Base-by-base conservation (phyloP, 768 basidiomycete genomes). In the Boletus fagicola region DNA sequence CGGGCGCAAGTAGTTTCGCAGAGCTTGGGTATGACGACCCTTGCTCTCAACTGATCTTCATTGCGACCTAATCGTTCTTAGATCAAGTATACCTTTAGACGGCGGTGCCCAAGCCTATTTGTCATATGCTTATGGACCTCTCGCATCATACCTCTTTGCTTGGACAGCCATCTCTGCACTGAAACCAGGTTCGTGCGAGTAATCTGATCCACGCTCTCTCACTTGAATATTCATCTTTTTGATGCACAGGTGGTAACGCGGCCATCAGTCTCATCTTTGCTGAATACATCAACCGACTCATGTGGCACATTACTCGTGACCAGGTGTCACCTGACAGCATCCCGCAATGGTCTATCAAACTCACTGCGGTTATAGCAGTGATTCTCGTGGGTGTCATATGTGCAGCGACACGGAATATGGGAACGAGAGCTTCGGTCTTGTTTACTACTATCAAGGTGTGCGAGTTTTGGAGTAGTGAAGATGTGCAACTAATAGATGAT, bases 141-240 rank as follows among this genome's bases (percentile, higher is more conserved):
- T 92, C 18, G 76, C 88, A 39, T 92, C 94, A 9, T 99, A 93
- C 70, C 80, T 97, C 11, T 99, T 92, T 74, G 87, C 94, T 16
- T 99, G 94, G 93, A 94, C 93, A 15, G 88, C 92, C 5, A 95
- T 95, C 53, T 87, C 90, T 40, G 89, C 90, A 16, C 75, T 96
- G 18, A 94, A 87, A 67, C 94, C 94, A 66, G 88, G 88, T 88
- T 62, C 51, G 74, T 61, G 3, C 64, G 51, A 46, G 22, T 7
- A 20, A 0, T 47, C 43, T 30, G 7, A 51, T 30, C 49, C 24
- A 13, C 16, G 18, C 7, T 43, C 5, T 6, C 3, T 36, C 2
- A 3, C 16, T n/a, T 20, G 10, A 13, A 48, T 24, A 15, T 47
- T 60, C 47, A 57, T 61, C 6, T 42, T 44, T 63, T 43, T 28